A percentile compares a stretch with the other conserved stretches of the same genome.
Conservation (phyloP, 306 rosid species). For the Prunus mume region DNA sequence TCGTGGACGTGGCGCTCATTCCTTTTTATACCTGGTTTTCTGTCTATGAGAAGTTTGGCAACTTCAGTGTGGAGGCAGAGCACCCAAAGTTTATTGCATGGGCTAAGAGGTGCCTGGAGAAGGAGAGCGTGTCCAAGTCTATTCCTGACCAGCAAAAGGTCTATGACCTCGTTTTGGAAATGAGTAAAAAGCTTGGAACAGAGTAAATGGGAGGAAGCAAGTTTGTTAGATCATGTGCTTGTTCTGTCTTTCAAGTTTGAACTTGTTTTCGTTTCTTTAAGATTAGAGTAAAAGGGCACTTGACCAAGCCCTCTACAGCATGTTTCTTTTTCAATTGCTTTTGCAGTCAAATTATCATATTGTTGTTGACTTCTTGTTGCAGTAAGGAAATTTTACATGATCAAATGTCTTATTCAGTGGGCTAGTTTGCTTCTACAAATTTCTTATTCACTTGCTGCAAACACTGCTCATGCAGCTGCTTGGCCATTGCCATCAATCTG, state of each 20-base stretch:
- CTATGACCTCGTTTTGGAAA: slow-evolving; percentile 2
- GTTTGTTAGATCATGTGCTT: background rate
- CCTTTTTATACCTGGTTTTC: slow-evolving; percentile 13
- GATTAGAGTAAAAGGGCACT: background rate
- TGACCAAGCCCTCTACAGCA: background rate
- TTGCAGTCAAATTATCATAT: background rate
- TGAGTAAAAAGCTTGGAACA: slow-evolving; percentile 14
- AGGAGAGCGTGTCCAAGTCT: slow-evolving; percentile 23
- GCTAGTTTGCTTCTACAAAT: background rate
- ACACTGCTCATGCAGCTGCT: too few species aligned
- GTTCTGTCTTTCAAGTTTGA: background rate
- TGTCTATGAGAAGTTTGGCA: slow-evolving; percentile 11
- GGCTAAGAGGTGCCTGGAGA: slow-evolving; percentile 11
- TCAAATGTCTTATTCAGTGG: background rate
- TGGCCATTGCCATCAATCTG: too few species aligned
- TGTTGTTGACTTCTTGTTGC: background rate
- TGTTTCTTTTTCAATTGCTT: background rate
- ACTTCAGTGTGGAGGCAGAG: slow-evolving; percentile 6
- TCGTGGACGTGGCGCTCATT: slow-evolving; percentile 24
- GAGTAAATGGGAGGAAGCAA: slow-evolving; percentile 6
- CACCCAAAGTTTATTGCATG: slow-evolving; percentile 15
- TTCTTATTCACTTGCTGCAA: too few species aligned
- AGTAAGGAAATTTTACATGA: background rate
- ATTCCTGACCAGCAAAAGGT: slow-evolving; percentile 31
- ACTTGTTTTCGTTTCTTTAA: background rate